Base-by-base conservation (phyloP, 1,139 yeast species). In the Groenewaldozyma auringiensis region DNA sequence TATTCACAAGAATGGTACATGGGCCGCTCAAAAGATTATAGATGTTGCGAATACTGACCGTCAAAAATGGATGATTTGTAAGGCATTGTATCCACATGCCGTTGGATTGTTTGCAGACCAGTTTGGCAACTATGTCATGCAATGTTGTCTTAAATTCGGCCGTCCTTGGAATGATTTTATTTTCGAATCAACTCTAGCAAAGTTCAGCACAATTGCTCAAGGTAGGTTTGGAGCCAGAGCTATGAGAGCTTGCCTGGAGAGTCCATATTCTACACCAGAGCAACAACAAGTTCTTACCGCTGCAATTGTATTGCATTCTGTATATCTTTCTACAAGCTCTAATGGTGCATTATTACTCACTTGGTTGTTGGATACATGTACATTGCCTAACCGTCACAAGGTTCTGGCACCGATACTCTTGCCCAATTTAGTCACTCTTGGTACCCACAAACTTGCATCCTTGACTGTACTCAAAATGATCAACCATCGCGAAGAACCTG, bases 11-110 rank as follows among this genome's bases (percentile, higher is more conserved):
- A 92, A 94, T 64, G 99, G 99, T 51, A 92, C 99, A 2, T 92
- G 98, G 98, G 97, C 97, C 2, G 94, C 95, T 27, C 98, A 94
- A 64, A 94, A 92, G 65, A 83, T 92, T 62, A 88, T 94, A 57
- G 84, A 81, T 53, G 81, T 85, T 49, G 81, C 85, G 6, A 70
- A 71, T 43, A 70, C 82, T 1, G 76, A 76, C 33, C 79, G 87
- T 51, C 96, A 89, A 63, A 81, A 78, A 65, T 68, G 72, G 56
- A 63, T 81, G 46, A 84, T 92, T 46, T 81, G 82, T 6, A 72
- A 76, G 14, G 78, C 89, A 33, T 74, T 92, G 50, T 78, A 79
- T 52, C 94, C 95, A 2, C 88, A 83, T 61, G 78, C 94, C 37
- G 87, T 84, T 1, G 86, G 89, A 47, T 71, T 92, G 53, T 85